These are phyloP conservation scores for Cryptococcus floricola DNA, from an alignment of 1,284 basidiomycete genomes.

Conservation along the genomic window DNA sequence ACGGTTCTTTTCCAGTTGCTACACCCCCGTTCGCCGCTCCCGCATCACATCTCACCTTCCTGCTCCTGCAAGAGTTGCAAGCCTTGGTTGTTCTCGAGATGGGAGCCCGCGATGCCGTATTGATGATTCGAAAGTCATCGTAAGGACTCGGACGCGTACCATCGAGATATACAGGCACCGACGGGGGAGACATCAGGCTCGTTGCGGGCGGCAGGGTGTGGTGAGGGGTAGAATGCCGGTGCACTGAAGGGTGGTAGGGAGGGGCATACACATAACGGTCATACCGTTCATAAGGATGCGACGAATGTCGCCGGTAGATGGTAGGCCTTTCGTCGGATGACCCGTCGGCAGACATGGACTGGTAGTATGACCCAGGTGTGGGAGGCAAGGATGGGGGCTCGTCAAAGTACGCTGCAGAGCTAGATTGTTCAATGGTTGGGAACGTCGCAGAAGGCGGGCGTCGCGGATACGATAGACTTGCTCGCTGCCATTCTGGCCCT, in stretches of 20 bases:
- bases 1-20: slow-evolving; percentile 16
- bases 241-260: background rate
- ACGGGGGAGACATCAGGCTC: background rate
- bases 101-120: slow-evolving; percentile 31
- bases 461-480: background rate
- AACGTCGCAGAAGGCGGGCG: slow-evolving; percentile 7
- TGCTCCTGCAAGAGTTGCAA: slow-evolving; percentile 42
- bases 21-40: slow-evolving; percentile 25
- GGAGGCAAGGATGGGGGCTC: slow-evolving; percentile 1
- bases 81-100: slow-evolving; percentile 46
- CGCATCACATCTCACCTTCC: slow-evolving; percentile 46
- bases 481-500: background rate
- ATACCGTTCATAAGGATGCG: slow-evolving; percentile 24
- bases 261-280: background rate
- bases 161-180: background rate
- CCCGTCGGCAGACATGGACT: no score
- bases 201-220: background rate
- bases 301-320: slow-evolving; percentile 22
- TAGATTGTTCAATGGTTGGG: slow-evolving; percentile 1
- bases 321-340: slow-evolving; percentile 13
- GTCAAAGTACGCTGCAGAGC: slow-evolving; percentile 12
- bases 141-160: slow-evolving; percentile 2
- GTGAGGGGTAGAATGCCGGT: background rate
- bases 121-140: slow-evolving; percentile 5
- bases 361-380: background rate